Conservation (phyloP, 148 eudicot species). For the Mesembryanthemum crystallinum region DNA sequence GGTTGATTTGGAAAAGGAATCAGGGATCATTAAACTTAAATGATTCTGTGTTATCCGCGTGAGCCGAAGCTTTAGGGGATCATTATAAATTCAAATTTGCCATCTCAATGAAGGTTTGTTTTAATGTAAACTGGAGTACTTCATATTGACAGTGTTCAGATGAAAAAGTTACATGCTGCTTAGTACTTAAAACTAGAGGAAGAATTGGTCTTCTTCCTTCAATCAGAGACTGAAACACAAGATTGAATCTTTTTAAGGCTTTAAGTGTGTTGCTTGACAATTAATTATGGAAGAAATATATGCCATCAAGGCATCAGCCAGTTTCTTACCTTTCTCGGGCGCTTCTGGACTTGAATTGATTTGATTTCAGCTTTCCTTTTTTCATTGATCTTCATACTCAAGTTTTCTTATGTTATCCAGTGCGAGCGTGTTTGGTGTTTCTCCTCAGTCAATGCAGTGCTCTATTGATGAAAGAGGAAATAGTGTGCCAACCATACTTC, state of each 20-base stretch:
- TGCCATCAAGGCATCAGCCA: background rate
- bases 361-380: background rate
- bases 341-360: background rate
- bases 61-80: background rate
- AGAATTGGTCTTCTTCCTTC: too few species aligned
- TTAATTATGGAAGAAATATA: too few species aligned
- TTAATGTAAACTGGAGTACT: background rate
- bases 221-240: background rate
- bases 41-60: too few species aligned
- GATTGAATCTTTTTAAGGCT: background rate
- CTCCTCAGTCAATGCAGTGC: conserved; percentile 91
- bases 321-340: background rate
- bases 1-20: too few species aligned
- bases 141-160: background rate
- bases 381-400: background rate
- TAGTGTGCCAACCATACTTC: conserved; percentile 80
- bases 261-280: background rate
- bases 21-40: too few species aligned
- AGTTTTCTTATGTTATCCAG: conserved; percentile 37
- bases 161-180: background rate
- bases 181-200: background rate
- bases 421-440: conserved; percentile 79
- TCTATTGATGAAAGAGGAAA: conserved; percentile 72
- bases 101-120: background rate
- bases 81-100: background rate